Conservation (phyloP, 2,329 filamentous ascomycete species). For the Sporothrix curviconia region DNA sequence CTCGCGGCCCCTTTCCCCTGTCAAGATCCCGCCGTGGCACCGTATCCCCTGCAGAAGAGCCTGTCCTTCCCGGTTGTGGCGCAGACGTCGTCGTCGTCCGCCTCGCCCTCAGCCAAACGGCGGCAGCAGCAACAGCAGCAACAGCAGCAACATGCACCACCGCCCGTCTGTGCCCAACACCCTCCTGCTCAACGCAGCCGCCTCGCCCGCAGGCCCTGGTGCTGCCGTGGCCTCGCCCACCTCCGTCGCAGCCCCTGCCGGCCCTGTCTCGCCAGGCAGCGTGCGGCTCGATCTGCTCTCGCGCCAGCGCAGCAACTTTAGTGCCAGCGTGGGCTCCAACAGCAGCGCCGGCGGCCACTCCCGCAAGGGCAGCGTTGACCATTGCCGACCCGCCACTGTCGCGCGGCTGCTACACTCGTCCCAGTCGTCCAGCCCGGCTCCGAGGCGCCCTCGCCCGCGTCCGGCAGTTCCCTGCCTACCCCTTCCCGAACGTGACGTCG, state of each 20-base stretch:
- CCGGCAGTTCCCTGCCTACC: not conserved
- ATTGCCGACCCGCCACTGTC: conserved; percentile 18
- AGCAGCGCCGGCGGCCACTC: conserved; percentile 26
- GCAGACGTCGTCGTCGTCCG: not conserved
- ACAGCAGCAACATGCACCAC: not conserved
- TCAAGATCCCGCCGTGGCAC: conserved; percentile 30
- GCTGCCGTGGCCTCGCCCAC: not conserved
- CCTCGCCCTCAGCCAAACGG: not conserved
- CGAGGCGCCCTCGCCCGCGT: conserved; percentile 13
- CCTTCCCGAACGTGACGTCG: not conserved
- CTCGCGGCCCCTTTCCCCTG: conserved; percentile 46
- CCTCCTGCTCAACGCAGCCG: not conserved
- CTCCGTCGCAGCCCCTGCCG: not conserved
- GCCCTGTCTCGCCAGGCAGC: conserved; percentile 6
- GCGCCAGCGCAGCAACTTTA: conserved; percentile 11
- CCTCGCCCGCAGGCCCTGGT: not conserved
- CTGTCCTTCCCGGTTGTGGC: not conserved
- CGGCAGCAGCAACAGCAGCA: not conserved
- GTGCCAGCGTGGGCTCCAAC: conserved; percentile 10
- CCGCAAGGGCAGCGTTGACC: conserved; percentile 34
- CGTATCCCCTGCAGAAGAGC: conserved; percentile 9
- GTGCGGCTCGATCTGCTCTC: not conserved
- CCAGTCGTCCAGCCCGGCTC: conserved; percentile 15
- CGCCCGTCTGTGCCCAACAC: not conserved
- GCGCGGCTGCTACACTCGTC: conserved; percentile 16